Evolutionary conservation across 164 flowering plant genomes (phyloP), one percentile per base, ranked within the genome.

Genomic region (Aristolochia californica): DNA sequence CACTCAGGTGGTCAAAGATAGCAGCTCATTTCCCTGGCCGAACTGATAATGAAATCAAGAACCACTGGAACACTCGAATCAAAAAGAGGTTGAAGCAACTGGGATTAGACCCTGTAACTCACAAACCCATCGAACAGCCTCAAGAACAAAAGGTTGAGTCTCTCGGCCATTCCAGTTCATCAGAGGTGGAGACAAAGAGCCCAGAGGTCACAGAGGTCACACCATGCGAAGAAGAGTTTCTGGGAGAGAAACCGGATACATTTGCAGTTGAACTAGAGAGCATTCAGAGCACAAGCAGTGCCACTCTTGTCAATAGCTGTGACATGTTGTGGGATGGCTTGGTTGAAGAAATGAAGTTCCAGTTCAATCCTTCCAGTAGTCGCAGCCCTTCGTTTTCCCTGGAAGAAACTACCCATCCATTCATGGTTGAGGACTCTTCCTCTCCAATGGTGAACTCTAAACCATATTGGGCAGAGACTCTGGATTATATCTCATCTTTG

Each of bases 1-100:
- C 45, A 12, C 51, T 34, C 55, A 82, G 91, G 76, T 85, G 91
- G 91, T 82, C 91, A 5, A 85, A 80, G 70, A 85, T 85, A 14
- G 91, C 91, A 1, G 61, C 79, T 0, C 83, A 85, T 72, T 78
- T 85, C 58, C 83, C 83, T 7, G 91, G 91, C 5, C 78, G 91
- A 0, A 85, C 91, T 0, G 88, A 85, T 34, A 82, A 85, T 52
- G 91, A 85, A 67, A 85, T 85, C 66, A 85, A 85, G 72, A 85
- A 85, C 68, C 84, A 85, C 47, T 82, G 91, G 91, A 85, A 85
- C 45, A 83, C 88, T 12, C 45, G 77, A 64, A 82, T 85, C 68
- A 85, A 85, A 80, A 85, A 81, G 73, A 70, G 71, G 56, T 53
- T 85, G 17, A 80, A 71, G 68, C 73, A 51, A 2, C 77, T 71